Percentiles rank a stretch among this genome's conserved stretches.
Evolutionary conservation across 331 rosid genomes (phyloP).

Genomic region (Dryas integrifolia): DNA sequence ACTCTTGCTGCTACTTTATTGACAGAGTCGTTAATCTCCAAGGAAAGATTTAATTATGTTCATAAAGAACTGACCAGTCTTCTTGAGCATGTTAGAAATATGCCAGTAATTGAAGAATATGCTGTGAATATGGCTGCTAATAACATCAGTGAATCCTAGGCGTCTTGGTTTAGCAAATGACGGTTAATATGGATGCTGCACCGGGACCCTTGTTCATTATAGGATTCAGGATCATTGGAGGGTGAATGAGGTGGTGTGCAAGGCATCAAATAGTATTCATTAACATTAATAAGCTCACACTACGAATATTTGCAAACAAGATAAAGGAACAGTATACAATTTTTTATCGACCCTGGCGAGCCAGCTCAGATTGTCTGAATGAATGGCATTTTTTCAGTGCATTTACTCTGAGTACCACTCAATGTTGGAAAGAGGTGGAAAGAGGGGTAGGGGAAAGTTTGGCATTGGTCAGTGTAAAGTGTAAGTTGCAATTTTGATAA

Average conservation of each 20-base stretch:
- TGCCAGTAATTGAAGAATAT: slow-evolving; percentile 49
- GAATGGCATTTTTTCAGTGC: slow-evolving; percentile 11
- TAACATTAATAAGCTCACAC: slow-evolving; percentile 16
- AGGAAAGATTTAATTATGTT: slow-evolving; percentile 44
- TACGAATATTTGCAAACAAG: slow-evolving; percentile 1
- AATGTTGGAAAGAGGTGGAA: slow-evolving; percentile 1
- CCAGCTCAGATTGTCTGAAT: slow-evolving; percentile 6
- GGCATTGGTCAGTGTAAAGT: not conserved
- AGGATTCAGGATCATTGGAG: slow-evolving; percentile 10
- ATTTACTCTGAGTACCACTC: not conserved
- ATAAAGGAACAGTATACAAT: slow-evolving; percentile 6
- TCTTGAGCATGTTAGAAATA: slow-evolving; percentile 48
- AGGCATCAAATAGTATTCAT: slow-evolving; percentile 4
- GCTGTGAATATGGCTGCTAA: slow-evolving; percentile 28
- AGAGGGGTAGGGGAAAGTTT: not conserved
- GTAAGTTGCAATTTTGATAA: not conserved
- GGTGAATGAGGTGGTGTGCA: slow-evolving; percentile 8
- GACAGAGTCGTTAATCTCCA: slow-evolving; percentile 52
- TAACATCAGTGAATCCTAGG: slow-evolving; percentile 36
- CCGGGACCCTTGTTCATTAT: not conserved
- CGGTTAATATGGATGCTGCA: slow-evolving; percentile 5
- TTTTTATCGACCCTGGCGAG: slow-evolving; percentile 9
- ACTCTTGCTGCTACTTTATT: slow-evolving; percentile 43
- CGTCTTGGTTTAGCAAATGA: slow-evolving; percentile 19
- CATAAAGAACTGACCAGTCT: slow-evolving; percentile 46